Evolutionary conservation across 2,329 filamentous ascomycete genomes (phyloP).

Genomic region (Ascochyta fabae): DNA sequence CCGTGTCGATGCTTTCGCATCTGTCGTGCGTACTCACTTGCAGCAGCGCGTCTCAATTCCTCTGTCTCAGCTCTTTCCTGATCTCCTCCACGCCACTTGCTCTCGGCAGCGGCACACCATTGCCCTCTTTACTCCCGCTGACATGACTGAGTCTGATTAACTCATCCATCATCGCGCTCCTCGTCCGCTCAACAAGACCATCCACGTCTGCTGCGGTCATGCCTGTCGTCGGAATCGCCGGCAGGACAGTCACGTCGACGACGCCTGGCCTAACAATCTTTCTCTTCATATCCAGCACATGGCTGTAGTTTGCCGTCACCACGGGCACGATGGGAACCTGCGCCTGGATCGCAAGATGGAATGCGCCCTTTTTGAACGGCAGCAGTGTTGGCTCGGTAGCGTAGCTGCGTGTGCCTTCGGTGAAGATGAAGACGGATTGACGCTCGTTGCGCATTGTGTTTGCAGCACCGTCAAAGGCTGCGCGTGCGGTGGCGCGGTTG

Average conservation of each 20-base stretch:
- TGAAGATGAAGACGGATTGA: constrained; percentile 82
- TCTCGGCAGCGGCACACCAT: constrained; percentile 35
- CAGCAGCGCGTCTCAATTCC: constrained; percentile 14
- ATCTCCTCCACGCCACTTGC: constrained; percentile 26
- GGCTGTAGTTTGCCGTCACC: constrained; percentile 58
- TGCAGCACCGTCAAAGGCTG: constrained; percentile 84
- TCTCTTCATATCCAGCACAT: constrained; percentile 55
- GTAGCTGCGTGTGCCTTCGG: constrained; percentile 93
- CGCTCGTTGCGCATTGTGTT: constrained; percentile 73
- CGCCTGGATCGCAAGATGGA: constrained; percentile 93
- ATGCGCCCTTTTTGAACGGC: constrained; percentile 99
- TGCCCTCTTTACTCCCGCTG: constrained; percentile 23
- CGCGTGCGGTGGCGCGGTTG: constrained; percentile 80
- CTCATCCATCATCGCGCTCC: constrained; percentile 48
- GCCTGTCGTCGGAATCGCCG: constrained; percentile 46
- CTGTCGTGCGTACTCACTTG: not conserved
- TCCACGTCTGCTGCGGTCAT: constrained; percentile 45
- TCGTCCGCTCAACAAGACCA: constrained; percentile 37
- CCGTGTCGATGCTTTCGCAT: not conserved
- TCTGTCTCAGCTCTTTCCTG: constrained; percentile 37
- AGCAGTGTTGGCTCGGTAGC: constrained; percentile 79
- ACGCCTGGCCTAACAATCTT: constrained; percentile 51
- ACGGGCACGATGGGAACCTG: constrained; percentile 91
- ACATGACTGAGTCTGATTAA: constrained; percentile 43
- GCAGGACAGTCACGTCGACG: constrained; percentile 61